Evolutionary conservation across 371 early-diverging fungal species (phyloP).

Genomic region (Lichtheimia ramosa): DNA sequence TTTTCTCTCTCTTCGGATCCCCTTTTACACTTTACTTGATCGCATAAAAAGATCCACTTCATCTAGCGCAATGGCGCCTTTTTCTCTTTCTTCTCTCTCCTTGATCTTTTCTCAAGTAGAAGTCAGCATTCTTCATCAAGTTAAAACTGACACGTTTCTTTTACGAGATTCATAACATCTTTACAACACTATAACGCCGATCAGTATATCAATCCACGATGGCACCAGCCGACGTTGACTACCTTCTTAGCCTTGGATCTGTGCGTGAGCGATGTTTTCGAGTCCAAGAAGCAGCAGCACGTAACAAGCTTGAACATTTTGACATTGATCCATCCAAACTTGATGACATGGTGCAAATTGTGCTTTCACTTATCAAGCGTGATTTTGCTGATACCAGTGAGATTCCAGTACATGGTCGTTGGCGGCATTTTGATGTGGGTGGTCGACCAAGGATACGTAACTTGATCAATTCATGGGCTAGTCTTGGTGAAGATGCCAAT

Average conservation of each 20-base stretch:
- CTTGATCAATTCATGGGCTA: constrained; percentile 50
- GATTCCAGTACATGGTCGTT: constrained; percentile 87
- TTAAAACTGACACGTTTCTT: too few relatives aligned
- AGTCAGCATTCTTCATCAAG: too few relatives aligned
- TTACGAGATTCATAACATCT: too few relatives aligned
- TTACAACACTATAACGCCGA: not conserved
- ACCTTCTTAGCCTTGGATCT: constrained; percentile 71
- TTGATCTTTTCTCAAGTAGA: not conserved
- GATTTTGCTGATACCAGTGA: constrained; percentile 61
- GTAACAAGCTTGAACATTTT: constrained; percentile 68
- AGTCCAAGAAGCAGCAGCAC: constrained; percentile 66
- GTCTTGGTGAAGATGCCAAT: constrained; percentile 40
- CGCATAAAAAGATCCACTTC: too few relatives aligned
- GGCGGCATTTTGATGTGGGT: constrained; percentile 86
- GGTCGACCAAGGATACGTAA: constrained; percentile 58
- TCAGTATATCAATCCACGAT: constrained; percentile 11
- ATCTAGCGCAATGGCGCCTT: not conserved
- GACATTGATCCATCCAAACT: constrained; percentile 68
- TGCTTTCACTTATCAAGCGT: constrained; percentile 73
- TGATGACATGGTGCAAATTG: constrained; percentile 66
- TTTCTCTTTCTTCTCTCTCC: not conserved
- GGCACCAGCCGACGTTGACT: constrained; percentile 30
- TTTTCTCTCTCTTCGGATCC: not conserved
- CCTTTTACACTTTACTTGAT: not conserved
- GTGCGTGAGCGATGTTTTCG: constrained; percentile 75